A percentile compares a stretch with the other conserved stretches of the same genome.
Evolutionary conservation across 345 rosid species (phyloP).

Genomic region (Pelargonium nanum): DNA sequence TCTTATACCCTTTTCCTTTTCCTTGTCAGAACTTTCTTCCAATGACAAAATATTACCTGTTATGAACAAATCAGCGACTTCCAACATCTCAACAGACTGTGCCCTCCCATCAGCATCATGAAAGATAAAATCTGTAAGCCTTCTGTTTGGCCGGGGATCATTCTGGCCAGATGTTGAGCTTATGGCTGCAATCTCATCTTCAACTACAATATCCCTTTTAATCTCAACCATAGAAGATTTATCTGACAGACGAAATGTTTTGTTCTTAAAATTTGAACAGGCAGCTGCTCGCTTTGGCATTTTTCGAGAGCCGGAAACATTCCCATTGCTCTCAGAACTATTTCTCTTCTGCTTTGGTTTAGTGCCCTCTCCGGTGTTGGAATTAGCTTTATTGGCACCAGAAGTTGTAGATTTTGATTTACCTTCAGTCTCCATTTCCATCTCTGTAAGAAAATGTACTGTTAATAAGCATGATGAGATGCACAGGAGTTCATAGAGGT

Average conservation of each 20-base stretch:
- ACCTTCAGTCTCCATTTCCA: not conserved
- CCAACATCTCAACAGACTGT: slow-evolving; percentile 40
- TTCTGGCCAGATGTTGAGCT: slow-evolving; percentile 20
- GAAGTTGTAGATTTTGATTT: not conserved
- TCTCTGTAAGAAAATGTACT: not conserved
- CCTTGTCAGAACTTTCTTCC: slow-evolving; percentile 29
- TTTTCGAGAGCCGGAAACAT: slow-evolving; percentile 18
- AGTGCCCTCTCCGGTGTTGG: not conserved
- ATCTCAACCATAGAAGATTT: slow-evolving; percentile 34
- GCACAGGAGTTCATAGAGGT: not conserved
- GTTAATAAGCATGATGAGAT: not conserved
- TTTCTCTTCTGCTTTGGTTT: slow-evolving; percentile 22
- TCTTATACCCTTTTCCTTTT: slow-evolving; percentile 36
- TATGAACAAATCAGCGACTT: slow-evolving; percentile 38
- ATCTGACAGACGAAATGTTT: slow-evolving; percentile 27
- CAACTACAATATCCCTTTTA: slow-evolving; percentile 33
- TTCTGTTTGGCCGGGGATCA: slow-evolving; percentile 37
- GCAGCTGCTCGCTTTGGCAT: slow-evolving; percentile 79
- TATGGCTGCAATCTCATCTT: slow-evolving; percentile 44
- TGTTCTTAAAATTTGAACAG: slow-evolving; percentile 55
- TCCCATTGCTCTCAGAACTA: slow-evolving; percentile 16
- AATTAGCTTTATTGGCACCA: slow-evolving; percentile 1
- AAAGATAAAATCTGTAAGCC: slow-evolving; percentile 42
- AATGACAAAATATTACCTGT: slow-evolving; percentile 41
- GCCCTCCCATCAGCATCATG: slow-evolving; percentile 28